Evolutionary conservation across 345 rosid species (phyloP).

Genomic region (Dipteronia dyeriana): DNA sequence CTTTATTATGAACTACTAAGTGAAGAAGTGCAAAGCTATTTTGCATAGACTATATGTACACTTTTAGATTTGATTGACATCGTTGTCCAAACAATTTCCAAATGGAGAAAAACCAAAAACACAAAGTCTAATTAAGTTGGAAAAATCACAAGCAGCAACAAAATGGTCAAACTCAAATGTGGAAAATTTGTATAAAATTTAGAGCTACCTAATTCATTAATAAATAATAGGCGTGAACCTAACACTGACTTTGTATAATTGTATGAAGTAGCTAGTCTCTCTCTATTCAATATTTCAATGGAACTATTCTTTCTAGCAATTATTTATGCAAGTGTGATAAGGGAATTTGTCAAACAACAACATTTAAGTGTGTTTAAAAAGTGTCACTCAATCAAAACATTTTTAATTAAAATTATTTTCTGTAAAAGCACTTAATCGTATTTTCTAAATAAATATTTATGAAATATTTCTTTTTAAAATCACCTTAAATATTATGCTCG

Average conservation of each 20-base stretch:
- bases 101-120: not conserved
- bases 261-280: not conserved
- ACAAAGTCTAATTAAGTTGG: not conserved
- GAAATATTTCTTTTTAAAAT: too few species aligned
- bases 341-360: not conserved
- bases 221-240: not conserved
- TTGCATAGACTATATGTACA: too few species aligned
- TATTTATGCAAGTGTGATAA: not conserved
- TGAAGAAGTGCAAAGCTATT: too few species aligned
- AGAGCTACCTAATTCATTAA: not conserved
- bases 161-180: not conserved
- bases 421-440: too few species aligned
- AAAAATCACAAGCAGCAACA: not conserved
- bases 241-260: conserved; percentile 18
- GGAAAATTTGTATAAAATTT: not conserved
- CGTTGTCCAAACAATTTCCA: not conserved
- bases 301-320: not conserved
- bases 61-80: not conserved
- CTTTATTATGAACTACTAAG: too few species aligned
- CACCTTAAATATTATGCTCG: too few species aligned
- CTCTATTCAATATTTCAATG: not conserved
- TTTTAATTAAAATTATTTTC: too few species aligned
- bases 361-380: not conserved
- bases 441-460: too few species aligned
- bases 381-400: too few species aligned